Base-by-base conservation (phyloP, 495 filamentous ascomycete species). In the Penicillium cinerascens region DNA sequence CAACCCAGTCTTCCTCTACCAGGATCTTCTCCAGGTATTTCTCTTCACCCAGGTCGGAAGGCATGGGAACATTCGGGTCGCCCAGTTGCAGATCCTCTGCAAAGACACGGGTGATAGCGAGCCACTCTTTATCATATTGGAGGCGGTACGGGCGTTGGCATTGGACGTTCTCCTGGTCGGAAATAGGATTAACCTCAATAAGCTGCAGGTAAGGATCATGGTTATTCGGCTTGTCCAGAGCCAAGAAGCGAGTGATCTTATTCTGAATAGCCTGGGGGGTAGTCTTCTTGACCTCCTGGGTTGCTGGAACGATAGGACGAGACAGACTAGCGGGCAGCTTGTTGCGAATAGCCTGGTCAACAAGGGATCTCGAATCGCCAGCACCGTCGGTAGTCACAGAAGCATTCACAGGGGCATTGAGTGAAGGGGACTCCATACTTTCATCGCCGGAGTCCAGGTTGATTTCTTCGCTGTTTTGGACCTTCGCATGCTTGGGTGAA, bases 101-200 rank as follows among this genome's bases (percentile, higher is more conserved):
- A 60, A 96, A 92, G 2, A 84, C 84, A 13, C 92, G 89, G 2
- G 85, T 88, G 56, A 98, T 96, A 7, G 93, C 86, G 3, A 97
- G 82, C 92, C 92, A 98, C 72, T 98, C 93, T 25, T 84, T 83
- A 66, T 98, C 93, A 66, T 97, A 97, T 27, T 82, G 68, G 4
- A 97, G 81, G 6, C 66, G 64, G 42, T 71, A 61, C 2, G 70
- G 73, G 15, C 72, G 52, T 22, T 62, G 35, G 4, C n/a, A 20
- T 4, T 59, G 49, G 15, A 53, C 48, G 2, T 52, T 44, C 11
- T 52, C 42, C 10, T 66, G 47, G 4, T 70, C 53, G 0, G 62
- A 66, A 20, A 77, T 45, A 4, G 86, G 74, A 0, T 60, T 27
- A 25, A 95, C 71, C 15, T 84, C 77, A 16, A 87, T 66, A 4